Evolutionary conservation across 257 asterid species (phyloP), one percentile per base, ranked within the genome.

Genomic region (Ocimum tenuiflorum): DNA sequence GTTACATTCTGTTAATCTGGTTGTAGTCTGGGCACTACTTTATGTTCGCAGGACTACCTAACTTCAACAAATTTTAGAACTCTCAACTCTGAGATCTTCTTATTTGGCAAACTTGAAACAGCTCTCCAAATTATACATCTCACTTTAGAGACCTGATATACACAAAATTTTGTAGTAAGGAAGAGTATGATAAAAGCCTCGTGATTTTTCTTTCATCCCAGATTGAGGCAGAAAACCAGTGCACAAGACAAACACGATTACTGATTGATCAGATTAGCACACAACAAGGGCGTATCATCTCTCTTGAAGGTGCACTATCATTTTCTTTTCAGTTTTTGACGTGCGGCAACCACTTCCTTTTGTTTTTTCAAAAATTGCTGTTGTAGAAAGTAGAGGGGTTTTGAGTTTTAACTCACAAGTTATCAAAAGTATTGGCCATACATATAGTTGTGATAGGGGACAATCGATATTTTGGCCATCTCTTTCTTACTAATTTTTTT

Each of bases 161-260:
- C 38, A 6, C 49, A 4, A 3, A 12, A 13, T 19, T 60, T 33
- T 51, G 8, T 20, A 36, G 38, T 14, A 35, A 43, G 42, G 38
- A 49, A 70, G 56, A 35, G 31, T 65, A 31, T 61, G n/a, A 17
- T 54, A 42, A 19, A 18, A 39, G 69, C 63, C 69, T 54, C 73
- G 22, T 38, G 45, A 54, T 33, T 63, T 42, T 56, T n/a, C n/a
- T n/a, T 23, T 79, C 54, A 57, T 71, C 38, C 70, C 84, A 91
- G 98, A 82, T 91, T n/a, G 98, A 89, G 46, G 96, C 95, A 69
- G 98, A 91, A 82, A 82, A 46, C 75, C 98, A 79, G 69, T 91
- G 98, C 70, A 80, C 91, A 20, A 85, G 95, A 73, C 97, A 87
- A 78, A 85, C 95, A 8, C 78, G 89, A 41, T 75, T 75, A 72